These are phyloP conservation scores for Malassezia restricta DNA, from an alignment of 1,284 basidiomycete species.

Conservation along the genomic window DNA sequence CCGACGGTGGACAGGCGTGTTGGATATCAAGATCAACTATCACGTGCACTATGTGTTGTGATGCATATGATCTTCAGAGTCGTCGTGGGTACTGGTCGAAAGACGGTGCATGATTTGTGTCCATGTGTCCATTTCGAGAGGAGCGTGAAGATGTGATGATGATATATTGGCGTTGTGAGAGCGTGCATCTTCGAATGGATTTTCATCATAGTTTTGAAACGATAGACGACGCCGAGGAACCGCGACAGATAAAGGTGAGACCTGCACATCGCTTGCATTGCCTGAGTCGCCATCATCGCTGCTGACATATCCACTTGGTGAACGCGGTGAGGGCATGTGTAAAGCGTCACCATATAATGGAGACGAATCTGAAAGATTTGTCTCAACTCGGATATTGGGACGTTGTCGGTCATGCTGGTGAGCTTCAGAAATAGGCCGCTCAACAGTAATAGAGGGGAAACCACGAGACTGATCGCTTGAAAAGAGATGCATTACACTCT, in stretches of 20 bases:
- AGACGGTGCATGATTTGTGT: slow-evolving; percentile 10
- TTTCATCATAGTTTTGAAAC: slow-evolving; percentile 1
- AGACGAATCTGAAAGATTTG: too few species aligned
- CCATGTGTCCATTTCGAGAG: slow-evolving; percentile 12
- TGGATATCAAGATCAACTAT: too few species aligned
- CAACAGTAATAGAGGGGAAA: slow-evolving; percentile 16
- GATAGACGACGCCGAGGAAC: slow-evolving; percentile 4
- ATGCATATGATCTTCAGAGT: too few species aligned
- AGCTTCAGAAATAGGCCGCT: neutral
- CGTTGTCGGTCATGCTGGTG: neutral
- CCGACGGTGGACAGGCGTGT: too few species aligned
- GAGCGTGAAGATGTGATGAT: neutral
- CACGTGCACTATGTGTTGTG: too few species aligned
- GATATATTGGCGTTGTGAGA: neutral
- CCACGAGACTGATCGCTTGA: slow-evolving; percentile 3
- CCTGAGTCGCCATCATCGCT: slow-evolving; percentile 1
- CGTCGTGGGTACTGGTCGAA: neutral
- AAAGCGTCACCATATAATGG: neutral
- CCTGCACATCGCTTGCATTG: neutral
- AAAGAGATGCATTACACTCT: neutral
- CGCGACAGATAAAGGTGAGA: slow-evolving; percentile 1
- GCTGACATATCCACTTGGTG: neutral
- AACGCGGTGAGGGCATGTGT: neutral
- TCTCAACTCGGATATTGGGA: neutral
- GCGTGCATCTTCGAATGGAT: neutral